Percentiles rank a stretch among this genome's conserved stretches.
Evolutionary conservation across 345 rosid species (phyloP).

Genomic region (Eutrema japonicum): DNA sequence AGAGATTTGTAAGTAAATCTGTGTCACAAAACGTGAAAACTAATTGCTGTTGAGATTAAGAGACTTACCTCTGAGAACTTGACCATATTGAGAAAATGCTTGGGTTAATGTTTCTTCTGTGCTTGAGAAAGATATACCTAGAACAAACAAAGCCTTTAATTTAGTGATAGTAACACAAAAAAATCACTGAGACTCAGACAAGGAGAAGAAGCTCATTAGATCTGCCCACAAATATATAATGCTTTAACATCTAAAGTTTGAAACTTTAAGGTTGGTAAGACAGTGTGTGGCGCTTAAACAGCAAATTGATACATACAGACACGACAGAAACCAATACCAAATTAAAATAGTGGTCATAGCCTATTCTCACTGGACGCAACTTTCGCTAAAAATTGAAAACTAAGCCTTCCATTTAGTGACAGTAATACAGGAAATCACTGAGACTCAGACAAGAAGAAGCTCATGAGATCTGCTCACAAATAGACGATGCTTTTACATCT

Average conservation of each 20-base stretch:
- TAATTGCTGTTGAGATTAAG: slow-evolving; percentile 12
- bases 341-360: neutral
- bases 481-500: slow-evolving; percentile 1
- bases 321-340: neutral
- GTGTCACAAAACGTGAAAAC: neutral
- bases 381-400: neutral
- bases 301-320: slow-evolving; percentile 1
- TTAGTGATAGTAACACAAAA: neutral
- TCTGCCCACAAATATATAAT: neutral
- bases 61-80: slow-evolving; percentile 54
- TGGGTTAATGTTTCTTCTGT: slow-evolving; percentile 49
- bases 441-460: slow-evolving; percentile 6
- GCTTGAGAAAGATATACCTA: slow-evolving; percentile 60
- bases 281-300: neutral
- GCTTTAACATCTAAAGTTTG: slow-evolving; percentile 17
- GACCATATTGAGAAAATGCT: slow-evolving; percentile 66
- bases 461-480: neutral
- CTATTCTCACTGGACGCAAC: neutral
- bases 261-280: slow-evolving; percentile 8
- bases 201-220: slow-evolving; percentile 5
- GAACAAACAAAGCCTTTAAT: slow-evolving; percentile 21
- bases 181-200: neutral
- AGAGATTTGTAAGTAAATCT: neutral
- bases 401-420: neutral
- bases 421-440: neutral